A percentile compares a stretch with the other conserved stretches of the same genome.
Conservation (phyloP, 164 flowering plant genomes). For the Platanus orientalis region DNA sequence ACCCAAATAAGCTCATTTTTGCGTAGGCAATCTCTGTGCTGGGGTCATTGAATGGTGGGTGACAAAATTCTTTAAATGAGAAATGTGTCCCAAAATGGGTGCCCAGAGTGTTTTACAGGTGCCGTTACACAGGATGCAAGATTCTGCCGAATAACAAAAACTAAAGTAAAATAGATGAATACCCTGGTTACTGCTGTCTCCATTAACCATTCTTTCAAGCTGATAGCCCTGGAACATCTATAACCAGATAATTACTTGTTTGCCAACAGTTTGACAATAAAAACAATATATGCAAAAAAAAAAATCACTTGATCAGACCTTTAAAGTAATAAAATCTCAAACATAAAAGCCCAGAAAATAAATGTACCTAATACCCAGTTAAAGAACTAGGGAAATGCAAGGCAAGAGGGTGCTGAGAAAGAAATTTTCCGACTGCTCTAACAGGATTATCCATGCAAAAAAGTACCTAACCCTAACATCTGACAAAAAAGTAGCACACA, state of each 20-base stretch:
- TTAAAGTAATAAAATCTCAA: not conserved
- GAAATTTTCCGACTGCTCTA: not conserved
- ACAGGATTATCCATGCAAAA: not conserved
- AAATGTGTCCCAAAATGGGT: no score
- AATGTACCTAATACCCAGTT: no score
- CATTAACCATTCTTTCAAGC: constrained; percentile 21
- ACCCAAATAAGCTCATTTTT: no score
- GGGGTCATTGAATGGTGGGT: no score
- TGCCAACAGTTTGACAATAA: no score
- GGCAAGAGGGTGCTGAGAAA: not conserved
- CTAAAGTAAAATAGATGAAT: constrained; percentile 15
- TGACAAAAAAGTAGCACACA: not conserved
- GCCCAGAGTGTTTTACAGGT: no score
- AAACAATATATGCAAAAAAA: no score
- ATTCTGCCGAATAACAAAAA: not conserved
- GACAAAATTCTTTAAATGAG: no score
- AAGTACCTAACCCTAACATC: not conserved
- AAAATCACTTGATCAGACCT: not conserved
- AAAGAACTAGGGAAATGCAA: not conserved
- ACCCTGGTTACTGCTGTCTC: constrained; percentile 38
- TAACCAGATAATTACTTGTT: not conserved
- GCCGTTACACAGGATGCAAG: no score
- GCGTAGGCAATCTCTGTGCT: no score
- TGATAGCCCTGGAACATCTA: constrained; percentile 25
- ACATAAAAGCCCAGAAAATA: not conserved